phyloP scores from a whole-genome alignment of 2,329 filamentous ascomycete species.

The Zymoseptoria passerinii region DNA sequence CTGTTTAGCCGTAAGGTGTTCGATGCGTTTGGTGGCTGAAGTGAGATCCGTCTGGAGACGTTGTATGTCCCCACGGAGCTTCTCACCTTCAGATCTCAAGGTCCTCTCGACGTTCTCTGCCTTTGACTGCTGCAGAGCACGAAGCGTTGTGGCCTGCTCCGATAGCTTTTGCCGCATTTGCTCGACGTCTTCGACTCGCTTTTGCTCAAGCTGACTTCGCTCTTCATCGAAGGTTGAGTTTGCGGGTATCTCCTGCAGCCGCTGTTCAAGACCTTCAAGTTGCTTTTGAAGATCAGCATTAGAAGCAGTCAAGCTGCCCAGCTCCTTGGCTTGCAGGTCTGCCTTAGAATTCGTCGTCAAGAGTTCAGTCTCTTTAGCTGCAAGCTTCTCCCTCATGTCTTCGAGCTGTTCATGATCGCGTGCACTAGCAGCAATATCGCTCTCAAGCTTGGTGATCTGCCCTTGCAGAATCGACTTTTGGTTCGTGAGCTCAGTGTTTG shows the following conservation, averaged over 20 bases:
- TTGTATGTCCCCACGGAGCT: conserved; percentile 2
- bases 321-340: conserved; percentile 1
- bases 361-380: conserved; percentile 1
- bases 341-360: conserved; percentile 2
- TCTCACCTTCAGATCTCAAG: conserved; percentile 3
- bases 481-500: conserved; percentile 6
- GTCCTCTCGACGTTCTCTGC: conserved; percentile 10
- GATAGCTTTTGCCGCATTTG: conserved; percentile 3
- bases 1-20: neutral
- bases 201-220: conserved; percentile 1
- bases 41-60: conserved; percentile 1
- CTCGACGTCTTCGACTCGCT: neutral
- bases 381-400: conserved; percentile 4
- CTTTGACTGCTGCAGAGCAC: conserved; percentile 7
- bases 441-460: conserved; percentile 2
- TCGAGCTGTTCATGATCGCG: neutral
- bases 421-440: neutral
- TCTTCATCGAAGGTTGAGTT: conserved; percentile 2
- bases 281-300: conserved; percentile 4
- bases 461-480: conserved; percentile 5
- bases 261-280: neutral
- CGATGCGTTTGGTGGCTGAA: neutral
- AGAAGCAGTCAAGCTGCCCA: neutral
- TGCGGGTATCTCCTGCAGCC: neutral
- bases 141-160: conserved; percentile 2